Evolutionary conservation across 2,329 filamentous ascomycete species (phyloP).

Genomic region (Sporothrix schenckii): DNA sequence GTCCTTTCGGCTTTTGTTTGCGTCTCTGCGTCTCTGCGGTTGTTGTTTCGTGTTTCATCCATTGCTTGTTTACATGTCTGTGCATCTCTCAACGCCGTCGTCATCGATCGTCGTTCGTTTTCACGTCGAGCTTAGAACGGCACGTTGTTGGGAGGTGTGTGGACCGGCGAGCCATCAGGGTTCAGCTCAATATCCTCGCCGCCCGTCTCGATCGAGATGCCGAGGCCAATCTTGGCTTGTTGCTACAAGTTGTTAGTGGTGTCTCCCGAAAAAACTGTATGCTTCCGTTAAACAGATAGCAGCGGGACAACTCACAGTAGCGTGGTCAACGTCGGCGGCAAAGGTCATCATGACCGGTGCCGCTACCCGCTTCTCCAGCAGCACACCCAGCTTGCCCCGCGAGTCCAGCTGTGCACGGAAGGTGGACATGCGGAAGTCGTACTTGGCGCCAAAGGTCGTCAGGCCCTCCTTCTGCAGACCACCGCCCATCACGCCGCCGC

Average conservation of each 20-base stretch:
- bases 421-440: conserved; percentile 93
- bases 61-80: not conserved
- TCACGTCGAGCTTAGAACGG: conserved; percentile 59
- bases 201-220: conserved; percentile 85
- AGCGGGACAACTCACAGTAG: conserved; percentile 68
- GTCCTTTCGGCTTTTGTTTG: not conserved
- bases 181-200: conserved; percentile 86
- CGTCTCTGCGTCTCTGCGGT: too few relatives aligned
- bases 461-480: conserved; percentile 81
- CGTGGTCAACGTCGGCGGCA: conserved; percentile 94
- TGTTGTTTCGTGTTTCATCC: not conserved
- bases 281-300: too few relatives aligned
- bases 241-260: conserved; percentile 62
- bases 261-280: not conserved
- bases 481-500: conserved; percentile 70
- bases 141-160: conserved; percentile 59
- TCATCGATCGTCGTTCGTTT: not conserved
- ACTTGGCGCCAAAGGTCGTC: conserved; percentile 92
- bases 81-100: not conserved
- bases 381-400: conserved; percentile 86
- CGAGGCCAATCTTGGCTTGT: conserved; percentile 91
- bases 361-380: conserved; percentile 94
- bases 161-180: conserved; percentile 64
- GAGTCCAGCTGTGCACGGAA: conserved; percentile 97
- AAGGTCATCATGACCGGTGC: conserved; percentile 92